Base-by-base conservation (phyloP, 148 eudicot species). In the Suaeda aralocaspica region DNA sequence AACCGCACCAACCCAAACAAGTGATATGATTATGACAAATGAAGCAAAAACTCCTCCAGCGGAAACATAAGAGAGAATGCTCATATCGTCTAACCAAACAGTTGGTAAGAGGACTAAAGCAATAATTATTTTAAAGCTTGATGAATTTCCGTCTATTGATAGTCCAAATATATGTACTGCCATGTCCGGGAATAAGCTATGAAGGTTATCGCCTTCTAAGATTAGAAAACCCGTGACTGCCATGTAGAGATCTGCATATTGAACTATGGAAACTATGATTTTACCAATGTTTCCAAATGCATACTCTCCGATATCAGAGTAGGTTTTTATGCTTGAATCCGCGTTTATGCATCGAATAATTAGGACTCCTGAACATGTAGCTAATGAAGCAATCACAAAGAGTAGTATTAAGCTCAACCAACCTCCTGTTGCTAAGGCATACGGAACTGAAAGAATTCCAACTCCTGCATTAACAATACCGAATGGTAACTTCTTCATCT, bases 31-130 rank as follows among this genome's bases (percentile, higher is more conserved):
- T 4, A 85, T 41, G 0, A 74, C 59, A 19, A 83, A 13, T 8
- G 70, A 70, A 39, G 83, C 77, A 19, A 82, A 7, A 14, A 82
- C 76, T 13, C 89, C 87, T 6, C 81, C 77, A 26, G 82, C 78
- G 0, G 89, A 85, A 42, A 79, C 36, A 46, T 83, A 81, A 3
- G 86, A 77, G 4, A 83, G 46, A 34, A 76, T 53, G 7, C 86
- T 80, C 61, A 85, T 50, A 72, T 76, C 75, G 26, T 72, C 79
- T 19, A 85, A 59, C 83, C 67, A 83, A 58, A 79, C 68, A 0
- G 89, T 76, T 0, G 89, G 89, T n/a, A 82, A 69, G 19, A 82
- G 59, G 21, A 66, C 65, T 5, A 77, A 70, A 13, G 81, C 81
- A 4, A 83, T 71, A 2, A 85, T 67, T 1, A 83, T 19, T 5